phyloP scores from a whole-genome alignment of 2,329 filamentous ascomycete genomes.

The Gnomoniopsis smithogilvyi region DNA sequence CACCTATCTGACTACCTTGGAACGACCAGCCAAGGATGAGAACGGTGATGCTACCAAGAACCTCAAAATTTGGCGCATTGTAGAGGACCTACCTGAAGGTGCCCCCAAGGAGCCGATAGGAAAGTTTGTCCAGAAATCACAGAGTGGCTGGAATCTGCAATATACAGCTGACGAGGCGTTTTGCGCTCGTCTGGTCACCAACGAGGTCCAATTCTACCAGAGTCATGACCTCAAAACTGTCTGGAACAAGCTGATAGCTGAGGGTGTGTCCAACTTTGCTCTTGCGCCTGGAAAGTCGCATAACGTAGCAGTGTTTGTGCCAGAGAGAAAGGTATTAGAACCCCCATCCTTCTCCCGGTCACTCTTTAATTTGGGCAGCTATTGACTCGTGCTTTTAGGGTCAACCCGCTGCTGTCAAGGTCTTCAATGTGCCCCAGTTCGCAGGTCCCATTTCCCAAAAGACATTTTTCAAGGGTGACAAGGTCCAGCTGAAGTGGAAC shows the following conservation, averaged over 20 bases:
- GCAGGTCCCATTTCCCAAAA: conserved; percentile 83
- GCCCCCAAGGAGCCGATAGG: conserved; percentile 73
- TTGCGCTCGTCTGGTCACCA: conserved; percentile 90
- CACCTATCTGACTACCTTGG: conserved; percentile 94
- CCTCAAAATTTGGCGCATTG: conserved; percentile 89
- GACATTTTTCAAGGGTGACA: conserved; percentile 99
- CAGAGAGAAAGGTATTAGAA: conserved; percentile 83
- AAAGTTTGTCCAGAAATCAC: conserved; percentile 91
- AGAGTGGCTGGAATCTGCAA: conserved; percentile 95
- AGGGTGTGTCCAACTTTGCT: conserved; percentile 87
- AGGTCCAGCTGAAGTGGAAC: conserved; percentile 99
- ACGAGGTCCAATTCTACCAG: conserved; percentile 97
- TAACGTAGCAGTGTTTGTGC: conserved; percentile 90
- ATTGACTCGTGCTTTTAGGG: conserved; percentile 54
- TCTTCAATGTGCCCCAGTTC: conserved; percentile 91
- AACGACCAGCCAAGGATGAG: conserved; percentile 88
- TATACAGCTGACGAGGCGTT: conserved; percentile 92
- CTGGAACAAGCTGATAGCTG: conserved; percentile 93
- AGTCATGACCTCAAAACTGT: conserved; percentile 80
- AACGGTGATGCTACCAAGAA: conserved; percentile 93
- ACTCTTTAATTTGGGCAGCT: not conserved
- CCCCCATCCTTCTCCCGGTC: not conserved
- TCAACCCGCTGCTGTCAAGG: conserved; percentile 88
- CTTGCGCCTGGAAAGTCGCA: conserved; percentile 86
- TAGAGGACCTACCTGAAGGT: conserved; percentile 63